These are phyloP conservation scores for Penicillium sp. DNA, from an alignment of 2,329 filamentous ascomycete species.

Conservation along the genomic window DNA sequence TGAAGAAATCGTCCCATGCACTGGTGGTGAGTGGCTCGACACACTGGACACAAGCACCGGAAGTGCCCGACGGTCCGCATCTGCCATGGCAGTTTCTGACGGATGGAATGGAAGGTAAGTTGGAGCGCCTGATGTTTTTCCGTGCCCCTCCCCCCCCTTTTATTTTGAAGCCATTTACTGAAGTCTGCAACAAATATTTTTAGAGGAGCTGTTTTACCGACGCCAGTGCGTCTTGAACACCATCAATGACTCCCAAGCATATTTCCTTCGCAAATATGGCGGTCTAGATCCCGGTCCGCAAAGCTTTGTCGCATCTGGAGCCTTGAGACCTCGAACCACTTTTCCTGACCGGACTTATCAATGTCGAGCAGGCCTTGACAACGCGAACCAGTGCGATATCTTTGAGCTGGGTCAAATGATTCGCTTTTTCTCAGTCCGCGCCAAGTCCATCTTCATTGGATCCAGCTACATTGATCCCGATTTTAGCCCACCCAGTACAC, in stretches of 20 bases:
- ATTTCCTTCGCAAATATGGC: conserved; percentile 39
- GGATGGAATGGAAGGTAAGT: conserved; percentile 37
- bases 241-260: conserved; percentile 38
- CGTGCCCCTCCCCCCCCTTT: background rate
- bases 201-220: conserved; percentile 41
- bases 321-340: conserved; percentile 13
- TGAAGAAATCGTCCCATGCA: conserved; percentile 29
- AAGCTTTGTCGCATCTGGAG: conserved; percentile 10
- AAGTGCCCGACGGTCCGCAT: conserved; percentile 14
- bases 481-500: conserved; percentile 16
- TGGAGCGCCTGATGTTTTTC: background rate
- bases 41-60: conserved; percentile 30
- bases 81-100: conserved; percentile 35
- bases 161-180: background rate
- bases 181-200: background rate
- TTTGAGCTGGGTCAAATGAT: conserved; percentile 43
- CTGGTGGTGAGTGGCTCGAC: conserved; percentile 35
- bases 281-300: conserved; percentile 23
- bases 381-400: conserved; percentile 39
- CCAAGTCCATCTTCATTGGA: conserved; percentile 39
- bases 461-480: conserved; percentile 35
- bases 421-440: conserved; percentile 38
- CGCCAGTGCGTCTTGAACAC: conserved; percentile 39
- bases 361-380: conserved; percentile 38
- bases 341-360: conserved; percentile 28